A percentile compares a stretch with the other conserved stretches of the same genome.
Evolutionary conservation across 257 asterid species (phyloP).

Genomic region (Solanum sejunctum): DNA sequence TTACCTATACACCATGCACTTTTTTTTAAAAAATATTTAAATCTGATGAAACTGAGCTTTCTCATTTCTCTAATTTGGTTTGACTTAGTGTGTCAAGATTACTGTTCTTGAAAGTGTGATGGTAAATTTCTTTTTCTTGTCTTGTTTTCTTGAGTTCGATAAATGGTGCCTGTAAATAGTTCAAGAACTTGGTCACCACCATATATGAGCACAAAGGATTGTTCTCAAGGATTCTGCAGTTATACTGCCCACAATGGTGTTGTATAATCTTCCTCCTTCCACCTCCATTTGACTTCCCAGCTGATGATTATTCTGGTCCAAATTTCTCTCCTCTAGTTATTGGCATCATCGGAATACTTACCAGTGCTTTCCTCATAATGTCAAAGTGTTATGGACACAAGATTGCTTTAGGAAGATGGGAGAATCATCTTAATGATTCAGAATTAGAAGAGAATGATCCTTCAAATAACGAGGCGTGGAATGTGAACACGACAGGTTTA

Average conservation of each 20-base stretch:
- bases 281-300: constrained; percentile 13
- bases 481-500: constrained; percentile 20
- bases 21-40: background rate
- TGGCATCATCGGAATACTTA: constrained; percentile 26
- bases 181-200: constrained; percentile 24
- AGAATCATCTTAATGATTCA: background rate
- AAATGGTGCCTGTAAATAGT: constrained; percentile 9
- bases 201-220: constrained; percentile 30
- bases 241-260: constrained; percentile 51
- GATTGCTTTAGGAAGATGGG: constrained; percentile 2
- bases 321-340: constrained; percentile 34
- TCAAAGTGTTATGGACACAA: constrained; percentile 30
- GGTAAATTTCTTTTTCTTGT: background rate
- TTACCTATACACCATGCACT: background rate
- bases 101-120: background rate
- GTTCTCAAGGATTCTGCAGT: constrained; percentile 43
- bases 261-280: constrained; percentile 39
- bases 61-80: background rate
- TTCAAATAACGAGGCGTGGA: constrained; percentile 9
- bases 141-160: background rate
- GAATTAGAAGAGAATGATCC: constrained; percentile 14
- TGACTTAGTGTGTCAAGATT: background rate
- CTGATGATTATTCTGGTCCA: constrained; percentile 7
- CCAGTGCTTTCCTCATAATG: constrained; percentile 33
- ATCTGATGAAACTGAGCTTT: background rate